Base-by-base conservation (phyloP, 2,329 filamentous ascomycete genomes). In the Coniochaeta sp. region DNA sequence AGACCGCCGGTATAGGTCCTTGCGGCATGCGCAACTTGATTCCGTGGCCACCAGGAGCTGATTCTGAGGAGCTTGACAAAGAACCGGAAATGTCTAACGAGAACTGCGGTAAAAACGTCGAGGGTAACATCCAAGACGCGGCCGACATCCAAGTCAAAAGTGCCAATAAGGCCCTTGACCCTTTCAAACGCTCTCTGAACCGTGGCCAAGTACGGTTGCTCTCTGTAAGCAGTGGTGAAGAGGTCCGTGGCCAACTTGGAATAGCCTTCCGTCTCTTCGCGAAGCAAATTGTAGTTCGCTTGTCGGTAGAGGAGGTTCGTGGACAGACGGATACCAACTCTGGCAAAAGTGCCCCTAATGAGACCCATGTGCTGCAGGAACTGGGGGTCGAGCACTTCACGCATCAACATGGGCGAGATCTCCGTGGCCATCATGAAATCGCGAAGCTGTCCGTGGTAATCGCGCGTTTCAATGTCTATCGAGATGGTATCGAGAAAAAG, bases 181-280 rank as follows among this genome's bases (percentile, higher is more conserved):
- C 88, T 87, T 71, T 97, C 90, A 68, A 96, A 97, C 0, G 92
- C 92, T 68, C 92, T 88, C 67, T 90, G 87, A 1, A 93, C 91
- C 38, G 89, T 83, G 63, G 91, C 89, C 59, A 85, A 85, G 1
- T 86, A 86, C n/a, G 89, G 88, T 24, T 87, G 86, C 59, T 89
- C 86, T 63, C 84, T 86, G 66, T 87, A 88, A 68, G 89, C 91
- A 0, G 90, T 96, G 8, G 91, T 93, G 74, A 97, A 99, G 34
- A 98, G 87, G 72, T 99, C 95, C 0, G 93, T 97, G 62, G 96
- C 87, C 55, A 99, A 84, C 73, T 99, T 99, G 0, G 95, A 93
- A 71, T 96, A 99, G 44, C 96, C 95, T 75, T 99, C 95, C 0
- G 91, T 91, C 74, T 99, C 95, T 76, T 99, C 95, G 52, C 95